Percentiles rank a stretch among this genome's conserved stretches.
Evolutionary conservation across 352 stramenopile species (phyloP).

Genomic region (Phytopythium sindhum): DNA sequence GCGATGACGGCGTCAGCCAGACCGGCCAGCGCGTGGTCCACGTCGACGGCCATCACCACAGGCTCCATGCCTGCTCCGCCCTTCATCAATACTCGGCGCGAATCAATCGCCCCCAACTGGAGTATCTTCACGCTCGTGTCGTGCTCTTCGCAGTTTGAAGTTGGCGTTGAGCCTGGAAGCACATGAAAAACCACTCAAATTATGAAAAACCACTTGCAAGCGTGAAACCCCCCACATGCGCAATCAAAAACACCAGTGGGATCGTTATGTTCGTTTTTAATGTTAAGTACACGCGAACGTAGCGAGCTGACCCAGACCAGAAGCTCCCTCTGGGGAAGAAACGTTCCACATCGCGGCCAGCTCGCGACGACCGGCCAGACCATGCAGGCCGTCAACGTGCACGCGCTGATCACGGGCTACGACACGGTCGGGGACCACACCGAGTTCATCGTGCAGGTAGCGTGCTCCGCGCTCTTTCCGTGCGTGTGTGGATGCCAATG

Average conservation of each 20-base stretch:
- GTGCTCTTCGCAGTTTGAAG: conserved; percentile 1
- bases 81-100: not conserved
- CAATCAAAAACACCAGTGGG: not conserved
- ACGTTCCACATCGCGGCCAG: not conserved
- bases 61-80: conserved; percentile 22
- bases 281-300: not conserved
- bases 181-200: no score
- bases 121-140: not conserved
- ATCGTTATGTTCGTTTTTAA: not conserved
- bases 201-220: no score
- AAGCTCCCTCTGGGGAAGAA: not conserved
- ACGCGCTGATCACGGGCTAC: conserved; percentile 76
- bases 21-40: conserved; percentile 62
- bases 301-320: not conserved
- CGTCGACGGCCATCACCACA: conserved; percentile 48
- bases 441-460: conserved; percentile 77
- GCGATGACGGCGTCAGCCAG: conserved; percentile 36
- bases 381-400: conserved; percentile 72
- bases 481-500: not conserved
- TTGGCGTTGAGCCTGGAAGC: not conserved
- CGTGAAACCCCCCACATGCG: no score
- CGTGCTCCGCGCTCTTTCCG: not conserved
- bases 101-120: conserved; percentile 1
- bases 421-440: conserved; percentile 84
- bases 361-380: not conserved